Base-by-base conservation (phyloP, 2,329 filamentous ascomycete genomes). In the Microdochium paspali region DNA sequence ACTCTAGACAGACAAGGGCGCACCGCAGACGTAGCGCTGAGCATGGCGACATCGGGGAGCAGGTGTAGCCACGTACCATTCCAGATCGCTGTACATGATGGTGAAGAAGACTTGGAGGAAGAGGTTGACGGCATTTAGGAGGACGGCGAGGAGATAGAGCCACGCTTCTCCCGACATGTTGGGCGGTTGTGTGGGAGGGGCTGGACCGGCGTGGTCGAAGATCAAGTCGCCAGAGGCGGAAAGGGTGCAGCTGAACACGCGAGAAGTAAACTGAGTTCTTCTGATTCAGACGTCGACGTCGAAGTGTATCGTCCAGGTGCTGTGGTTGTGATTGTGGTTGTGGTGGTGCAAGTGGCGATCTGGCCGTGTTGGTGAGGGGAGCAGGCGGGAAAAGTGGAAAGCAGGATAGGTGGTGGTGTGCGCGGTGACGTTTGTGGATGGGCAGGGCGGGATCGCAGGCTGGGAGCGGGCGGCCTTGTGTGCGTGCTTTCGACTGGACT, bases 31-130 rank as follows among this genome's bases (percentile, higher is more conserved):
- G n/a, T n/a, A n/a, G n/a, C n/a, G n/a, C n/a, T n/a, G n/a, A n/a
- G n/a, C 35, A 18, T n/a, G 18, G 4, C n/a, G 35, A 20, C 13
- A 9, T 15, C 35, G 35, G 13, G 6, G 10, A 10, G 28, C 24
- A 32, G 35, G 40, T 45, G n/a, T n/a, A 20, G 24, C n/a, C 30
- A 77, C 87, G 63, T 75, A 95, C 90, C 93, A 98, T 85, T 98
- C 93, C 62, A 98, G 73, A 79, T 98, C 93, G 71, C 89, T 95
- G 75, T 97, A 98, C 94, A 98, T 98, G 66, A 98, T 98, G 50
- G 93, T 98, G 76, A 98, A 98, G 80, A 98, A 98, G 61, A 98
- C 93, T 76, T 98, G 94, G 49, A 98, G 80, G 72, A 98, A 98
- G 64, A 98, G 81, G 78, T 98, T 98, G 82, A 98, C 90, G 75